Base-by-base conservation (phyloP, 2,329 filamentous ascomycete species). In the Clonostachys solani region DNA sequence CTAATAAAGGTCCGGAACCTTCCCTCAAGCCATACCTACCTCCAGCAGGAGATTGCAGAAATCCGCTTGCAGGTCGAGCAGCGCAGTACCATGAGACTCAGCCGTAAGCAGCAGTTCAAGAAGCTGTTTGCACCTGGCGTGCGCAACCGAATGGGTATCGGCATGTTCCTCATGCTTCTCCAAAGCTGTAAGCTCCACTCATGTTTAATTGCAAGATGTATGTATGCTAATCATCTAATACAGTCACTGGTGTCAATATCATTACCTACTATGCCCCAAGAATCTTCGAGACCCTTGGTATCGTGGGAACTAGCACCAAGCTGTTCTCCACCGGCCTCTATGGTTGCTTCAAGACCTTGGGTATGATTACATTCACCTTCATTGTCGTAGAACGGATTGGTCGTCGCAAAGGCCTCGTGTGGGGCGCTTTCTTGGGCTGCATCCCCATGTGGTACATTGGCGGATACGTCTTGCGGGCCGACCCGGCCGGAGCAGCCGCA, bases 61-160 rank as follows among this genome's bases (percentile, higher is more conserved):
- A 81, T 82, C 51, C 72, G 72, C 43, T 62, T 67, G 5, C 80
- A 80, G 6, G 79, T 83, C 23, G 68, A 75, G 18, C 75, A 79
- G 50, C 52, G 45, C 44, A 53, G 50, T 17, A 54, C 56, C 5
- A 47, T 52, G 41, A 49, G 46, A 13, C 54, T 63, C 52, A 62
- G 55, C 50, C 56, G 56, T 47, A 54, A 53, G 51, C 49, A 56
- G 16, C 54, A 57, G 51, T 53, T 64, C 49, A 56, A 54, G 54
- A 65, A 63, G 55, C 54, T 67, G 4, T 63, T 68, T 49, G 55
- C 61, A n/a, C 60, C 60, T 55, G 61, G 66, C 5, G 58, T 64
- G n/a, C 56, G 64, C 18, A 64, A 78, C 74, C 44, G 52, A 10
- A 49, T 72, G 68, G 36, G 47, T 12, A 41, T 72, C 68, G 37